Conservation (phyloP, 345 rosid species). For the Arabidopsis arenosa region DNA sequence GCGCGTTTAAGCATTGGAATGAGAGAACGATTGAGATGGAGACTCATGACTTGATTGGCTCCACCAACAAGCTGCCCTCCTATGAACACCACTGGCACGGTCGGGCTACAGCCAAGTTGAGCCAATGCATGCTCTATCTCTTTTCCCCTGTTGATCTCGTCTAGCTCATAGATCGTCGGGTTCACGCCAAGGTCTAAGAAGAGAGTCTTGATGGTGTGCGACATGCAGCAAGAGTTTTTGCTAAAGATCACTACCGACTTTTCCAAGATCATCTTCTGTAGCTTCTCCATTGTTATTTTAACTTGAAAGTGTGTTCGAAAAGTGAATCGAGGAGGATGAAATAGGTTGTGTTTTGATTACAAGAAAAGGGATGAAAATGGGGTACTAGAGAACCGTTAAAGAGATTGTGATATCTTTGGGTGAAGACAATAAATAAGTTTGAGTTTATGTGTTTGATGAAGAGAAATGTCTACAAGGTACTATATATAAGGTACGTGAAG, state of each 20-base stretch:
- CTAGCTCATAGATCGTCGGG: slow-evolving; percentile 65
- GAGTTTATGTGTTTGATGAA: slow-evolving; percentile 24
- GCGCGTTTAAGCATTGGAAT: slow-evolving; percentile 67
- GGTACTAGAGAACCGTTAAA: background rate
- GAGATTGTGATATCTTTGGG: slow-evolving; percentile 14
- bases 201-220: slow-evolving; percentile 70
- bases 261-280: slow-evolving; percentile 55
- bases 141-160: slow-evolving; percentile 60
- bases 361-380: background rate
- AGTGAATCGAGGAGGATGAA: background rate
- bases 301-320: background rate
- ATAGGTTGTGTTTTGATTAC: background rate
- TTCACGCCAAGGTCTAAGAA: slow-evolving; percentile 68
- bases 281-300: slow-evolving; percentile 56
- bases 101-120: slow-evolving; percentile 62
- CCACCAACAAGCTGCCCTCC: slow-evolving; percentile 84
- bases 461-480: background rate
- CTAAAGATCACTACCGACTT: slow-evolving; percentile 86
- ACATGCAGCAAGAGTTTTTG: slow-evolving; percentile 73
- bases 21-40: slow-evolving; percentile 71
- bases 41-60: slow-evolving; percentile 74
- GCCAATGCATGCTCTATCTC: slow-evolving; percentile 75
- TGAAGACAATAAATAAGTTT: slow-evolving; percentile 29
- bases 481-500: slow-evolving; percentile 28
- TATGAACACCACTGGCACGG: slow-evolving; percentile 72